phyloP scores from a whole-genome alignment of 2,329 filamentous ascomycete species.

The Raffaelea albimanens region DNA sequence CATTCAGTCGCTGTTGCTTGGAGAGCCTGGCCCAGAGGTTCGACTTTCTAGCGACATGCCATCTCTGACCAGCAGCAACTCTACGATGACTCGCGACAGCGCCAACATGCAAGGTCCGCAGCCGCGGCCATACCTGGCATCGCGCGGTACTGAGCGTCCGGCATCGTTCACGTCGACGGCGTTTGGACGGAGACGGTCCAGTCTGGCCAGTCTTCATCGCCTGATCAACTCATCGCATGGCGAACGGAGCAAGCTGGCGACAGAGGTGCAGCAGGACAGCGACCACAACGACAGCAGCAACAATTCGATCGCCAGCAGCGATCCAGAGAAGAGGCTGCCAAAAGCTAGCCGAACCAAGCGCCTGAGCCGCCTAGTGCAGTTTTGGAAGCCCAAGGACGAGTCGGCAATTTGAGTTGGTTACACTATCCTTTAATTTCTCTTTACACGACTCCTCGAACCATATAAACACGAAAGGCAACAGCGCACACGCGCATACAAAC shows the following conservation, averaged over 20 bases:
- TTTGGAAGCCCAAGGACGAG: conserved; percentile 58
- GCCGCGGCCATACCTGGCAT: conserved; percentile 37
- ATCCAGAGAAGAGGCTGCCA: conserved; percentile 45
- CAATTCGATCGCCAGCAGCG: conserved; percentile 13
- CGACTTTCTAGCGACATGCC: conserved; percentile 63
- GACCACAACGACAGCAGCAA: conserved; percentile 1
- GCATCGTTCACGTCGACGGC: conserved; percentile 52
- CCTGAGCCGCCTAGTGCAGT: conserved; percentile 66
- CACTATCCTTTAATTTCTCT: background rate
- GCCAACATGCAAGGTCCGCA: conserved; percentile 31
- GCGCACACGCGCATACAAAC: background rate
- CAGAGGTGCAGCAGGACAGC: conserved; percentile 50
- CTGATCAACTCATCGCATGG: conserved; percentile 67
- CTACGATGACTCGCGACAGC: conserved; percentile 66
- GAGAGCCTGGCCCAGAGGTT: conserved; percentile 63
- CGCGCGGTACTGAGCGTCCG: conserved; percentile 44
- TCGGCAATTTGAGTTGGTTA: background rate
- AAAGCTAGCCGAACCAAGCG: conserved; percentile 58
- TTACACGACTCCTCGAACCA: too few relatives aligned
- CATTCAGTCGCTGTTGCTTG: conserved; percentile 62
- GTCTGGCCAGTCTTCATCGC: conserved; percentile 66
- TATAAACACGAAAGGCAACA: too few relatives aligned
- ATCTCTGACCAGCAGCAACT: conserved; percentile 66
- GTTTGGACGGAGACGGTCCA: conserved; percentile 63
- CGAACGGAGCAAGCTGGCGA: conserved; percentile 65